Evolutionary conservation across 1,139 yeast genomes (phyloP), one percentile per base, ranked within the genome.

Genomic region (Taiozyma sp.): DNA sequence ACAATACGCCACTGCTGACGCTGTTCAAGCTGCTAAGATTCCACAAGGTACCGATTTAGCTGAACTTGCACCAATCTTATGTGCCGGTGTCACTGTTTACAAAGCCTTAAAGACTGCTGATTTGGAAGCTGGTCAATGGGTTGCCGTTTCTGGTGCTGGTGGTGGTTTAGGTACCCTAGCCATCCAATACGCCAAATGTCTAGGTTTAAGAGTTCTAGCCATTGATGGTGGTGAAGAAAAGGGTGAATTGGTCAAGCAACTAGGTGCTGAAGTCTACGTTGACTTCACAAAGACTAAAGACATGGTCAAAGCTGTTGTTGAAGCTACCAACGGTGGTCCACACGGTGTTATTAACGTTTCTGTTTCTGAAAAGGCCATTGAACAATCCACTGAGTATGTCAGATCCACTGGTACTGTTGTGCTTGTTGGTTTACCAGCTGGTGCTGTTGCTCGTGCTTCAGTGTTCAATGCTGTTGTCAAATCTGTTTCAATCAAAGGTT

Each of bases 11-110:
- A 81, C 85, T 54, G 85, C 85, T 45, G 84, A 81, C 66, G 83
- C 84, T 29, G 75, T 80, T 45, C 86, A 81, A 61, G 85, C 85
- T 48, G 85, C 86, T 38, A 70, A 72, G 60, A 78, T 81, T 58
- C 81, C 85, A 48, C 58, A 67, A 56, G 80, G 80, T 52, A 73
- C 81, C 50, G 83, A 81, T 62, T 73, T 81, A 66, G 82, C 84
- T 46, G 66, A 73, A 54, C 77, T 76, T 54, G 77, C 85, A 44
- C 86, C 86, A 59, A 78, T 81, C 59, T 73, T 81, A 65, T 81
- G 86, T 75, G 86, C 86, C 45, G 86, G 86, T 70, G 76, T 81
- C 67, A 81, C 86, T 48, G 85, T 80, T 47, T 81, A 80, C 77
- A 81, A 81, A 72, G 85, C 86, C 10, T 72, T 81, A 66, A 81